phyloP scores from a whole-genome alignment of 345 rosid species.

The Raphanus raphanistrum region DNA sequence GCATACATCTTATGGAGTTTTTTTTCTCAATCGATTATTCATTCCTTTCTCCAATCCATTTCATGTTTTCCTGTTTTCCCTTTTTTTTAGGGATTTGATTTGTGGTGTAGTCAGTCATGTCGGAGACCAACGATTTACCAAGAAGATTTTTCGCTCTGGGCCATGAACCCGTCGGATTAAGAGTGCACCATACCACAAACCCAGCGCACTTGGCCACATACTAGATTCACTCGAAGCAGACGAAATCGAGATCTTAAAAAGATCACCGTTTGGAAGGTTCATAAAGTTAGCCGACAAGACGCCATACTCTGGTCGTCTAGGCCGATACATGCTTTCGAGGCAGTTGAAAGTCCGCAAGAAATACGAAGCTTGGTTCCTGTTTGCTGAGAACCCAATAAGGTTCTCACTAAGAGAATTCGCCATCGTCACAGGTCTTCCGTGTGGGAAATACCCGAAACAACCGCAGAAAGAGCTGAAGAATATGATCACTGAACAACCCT shows the following conservation, averaged over 20 bases:
- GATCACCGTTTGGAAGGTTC: background rate
- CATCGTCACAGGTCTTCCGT: background rate
- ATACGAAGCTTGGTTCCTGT: background rate
- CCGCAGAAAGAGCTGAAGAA: background rate
- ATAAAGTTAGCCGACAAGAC: background rate
- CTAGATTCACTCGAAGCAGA: background rate
- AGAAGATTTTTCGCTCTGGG: too few relatives aligned
- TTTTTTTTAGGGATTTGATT: too few relatives aligned
- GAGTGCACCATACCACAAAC: background rate
- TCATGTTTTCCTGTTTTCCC: too few relatives aligned
- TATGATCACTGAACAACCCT: background rate
- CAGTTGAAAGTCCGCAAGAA: background rate
- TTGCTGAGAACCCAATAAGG: background rate
- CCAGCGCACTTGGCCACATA: background rate
- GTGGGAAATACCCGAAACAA: background rate
- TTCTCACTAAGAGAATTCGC: background rate
- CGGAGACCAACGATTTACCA: too few relatives aligned
- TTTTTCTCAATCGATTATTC: too few relatives aligned
- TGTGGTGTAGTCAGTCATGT: too few relatives aligned
- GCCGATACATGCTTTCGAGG: background rate
- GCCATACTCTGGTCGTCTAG: background rate
- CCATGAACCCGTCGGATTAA: background rate
- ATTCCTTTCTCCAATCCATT: too few relatives aligned
- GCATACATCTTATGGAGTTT: too few relatives aligned
- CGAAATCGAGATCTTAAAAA: background rate